These are phyloP conservation scores for Penicillium psychrosexuale DNA, from an alignment of 2,329 filamentous ascomycete species.

Conservation along the genomic window DNA sequence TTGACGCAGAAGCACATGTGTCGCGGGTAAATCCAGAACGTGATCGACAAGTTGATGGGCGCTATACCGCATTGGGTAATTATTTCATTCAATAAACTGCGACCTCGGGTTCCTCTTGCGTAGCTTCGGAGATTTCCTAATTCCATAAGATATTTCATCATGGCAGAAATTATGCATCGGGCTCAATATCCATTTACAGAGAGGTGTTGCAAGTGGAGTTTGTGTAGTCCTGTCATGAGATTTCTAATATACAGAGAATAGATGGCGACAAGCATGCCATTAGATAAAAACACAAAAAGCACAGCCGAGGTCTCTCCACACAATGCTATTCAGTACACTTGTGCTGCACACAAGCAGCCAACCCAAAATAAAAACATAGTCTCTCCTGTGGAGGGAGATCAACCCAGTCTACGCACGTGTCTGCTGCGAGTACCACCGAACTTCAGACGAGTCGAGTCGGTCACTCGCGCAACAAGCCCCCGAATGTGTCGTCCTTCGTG, in stretches of 20 bases:
- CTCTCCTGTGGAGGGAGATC: conserved; percentile 5
- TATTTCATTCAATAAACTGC: neutral
- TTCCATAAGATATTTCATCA: neutral
- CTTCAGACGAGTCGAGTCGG: conserved; percentile 86
- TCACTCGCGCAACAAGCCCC: conserved; percentile 71
- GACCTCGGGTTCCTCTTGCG: neutral
- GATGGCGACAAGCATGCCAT: conserved; percentile 11
- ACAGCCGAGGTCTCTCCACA: conserved; percentile 1
- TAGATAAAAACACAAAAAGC: conserved; percentile 3
- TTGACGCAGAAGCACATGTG: conserved; percentile 8
- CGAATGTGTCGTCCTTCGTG: conserved; percentile 75
- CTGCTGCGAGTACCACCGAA: conserved; percentile 90
- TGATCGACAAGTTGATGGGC: conserved; percentile 29
- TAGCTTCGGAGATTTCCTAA: neutral
- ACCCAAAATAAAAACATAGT: neutral
- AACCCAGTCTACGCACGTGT: conserved; percentile 77
- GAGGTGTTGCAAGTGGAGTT: neutral
- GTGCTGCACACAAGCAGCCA: neutral
- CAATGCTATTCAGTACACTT: conserved; percentile 1
- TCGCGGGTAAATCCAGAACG: conserved; percentile 24
- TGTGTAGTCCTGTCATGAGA: conserved; percentile 1
- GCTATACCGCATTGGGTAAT: conserved; percentile 32
- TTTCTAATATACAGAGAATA: conserved; percentile 25
- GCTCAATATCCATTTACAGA: neutral
- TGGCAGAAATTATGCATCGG: neutral